phyloP scores from a whole-genome alignment of 1,284 basidiomycete genomes.

The Leccinum solheimii region DNA sequence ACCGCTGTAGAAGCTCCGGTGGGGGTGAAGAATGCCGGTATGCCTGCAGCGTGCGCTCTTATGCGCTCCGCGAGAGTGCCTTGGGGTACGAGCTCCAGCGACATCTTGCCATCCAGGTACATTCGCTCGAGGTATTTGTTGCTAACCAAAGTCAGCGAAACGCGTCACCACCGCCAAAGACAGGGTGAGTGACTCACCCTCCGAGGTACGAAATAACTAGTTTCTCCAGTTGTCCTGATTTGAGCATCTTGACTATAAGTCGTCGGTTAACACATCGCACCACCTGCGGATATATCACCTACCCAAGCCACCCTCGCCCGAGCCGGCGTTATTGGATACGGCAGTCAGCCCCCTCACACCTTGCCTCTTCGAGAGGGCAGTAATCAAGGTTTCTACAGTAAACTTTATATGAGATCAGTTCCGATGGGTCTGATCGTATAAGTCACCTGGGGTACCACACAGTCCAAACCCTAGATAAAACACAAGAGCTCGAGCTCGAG shows the following conservation, averaged over 20 bases:
- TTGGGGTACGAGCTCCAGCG: constrained; percentile 86
- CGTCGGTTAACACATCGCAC: background rate
- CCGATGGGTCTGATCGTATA: background rate
- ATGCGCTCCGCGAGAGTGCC: constrained; percentile 89
- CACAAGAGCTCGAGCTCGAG: constrained; percentile 5
- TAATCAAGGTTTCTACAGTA: constrained; percentile 72
- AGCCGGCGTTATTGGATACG: constrained; percentile 87
- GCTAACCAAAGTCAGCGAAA: constrained; percentile 36
- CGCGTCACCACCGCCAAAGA: background rate
- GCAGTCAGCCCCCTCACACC: constrained; percentile 74
- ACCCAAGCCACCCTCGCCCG: constrained; percentile 78
- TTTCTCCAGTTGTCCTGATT: constrained; percentile 74
- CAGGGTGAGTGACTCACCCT: constrained; percentile 46
- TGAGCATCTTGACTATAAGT: constrained; percentile 67
- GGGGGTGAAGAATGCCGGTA: constrained; percentile 93
- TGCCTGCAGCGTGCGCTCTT: constrained; percentile 87
- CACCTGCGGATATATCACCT: constrained; percentile 21
- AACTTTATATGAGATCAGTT: constrained; percentile 1
- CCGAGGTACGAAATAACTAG: constrained; percentile 89
- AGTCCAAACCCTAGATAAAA: constrained; percentile 64
- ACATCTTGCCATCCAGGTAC: constrained; percentile 79
- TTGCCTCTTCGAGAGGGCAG: constrained; percentile 68
- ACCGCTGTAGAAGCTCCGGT: constrained; percentile 83
- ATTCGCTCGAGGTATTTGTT: constrained; percentile 74
- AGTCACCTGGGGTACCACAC: constrained; percentile 67